Evolutionary conservation across 2,329 filamentous ascomycete species (phyloP).

Genomic region (Fusarium palustre): DNA sequence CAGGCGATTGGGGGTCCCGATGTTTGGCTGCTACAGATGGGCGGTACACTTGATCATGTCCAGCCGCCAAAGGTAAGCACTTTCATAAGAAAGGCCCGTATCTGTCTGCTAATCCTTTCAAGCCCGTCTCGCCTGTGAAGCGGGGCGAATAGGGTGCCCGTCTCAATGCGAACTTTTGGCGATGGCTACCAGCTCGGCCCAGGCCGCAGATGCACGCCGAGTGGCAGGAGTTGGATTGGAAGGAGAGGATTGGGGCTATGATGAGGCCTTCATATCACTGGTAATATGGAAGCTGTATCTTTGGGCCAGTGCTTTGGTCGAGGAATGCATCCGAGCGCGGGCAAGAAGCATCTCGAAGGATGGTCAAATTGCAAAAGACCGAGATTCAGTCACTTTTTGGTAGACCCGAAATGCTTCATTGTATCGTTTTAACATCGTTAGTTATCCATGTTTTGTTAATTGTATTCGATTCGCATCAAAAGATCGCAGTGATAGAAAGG

Average conservation of each 20-base stretch:
- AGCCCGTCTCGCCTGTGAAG: conserved; percentile 58
- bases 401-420: not conserved
- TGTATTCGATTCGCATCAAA: not conserved
- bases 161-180: conserved; percentile 48
- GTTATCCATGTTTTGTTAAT: not conserved
- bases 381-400: not conserved
- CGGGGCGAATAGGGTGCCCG: conserved; percentile 57
- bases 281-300: not conserved
- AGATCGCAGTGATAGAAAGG: not conserved
- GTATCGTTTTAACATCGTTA: not conserved
- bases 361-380: not conserved
- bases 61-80: conserved; percentile 52
- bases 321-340: not conserved
- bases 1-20: conserved; percentile 55
- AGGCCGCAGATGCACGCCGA: conserved; percentile 16
- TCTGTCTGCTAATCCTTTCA: conserved; percentile 5
- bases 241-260: conserved; percentile 7
- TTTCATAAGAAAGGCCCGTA: not conserved
- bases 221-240: conserved; percentile 21
- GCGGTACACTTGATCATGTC: conserved; percentile 64
- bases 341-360: not conserved
- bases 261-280: conserved; percentile 19
- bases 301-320: not conserved
- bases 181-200: conserved; percentile 47
- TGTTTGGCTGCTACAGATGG: conserved; percentile 60